Conservation (phyloP, 2,329 filamentous ascomycete genomes). For the Ophiocordyceps australis region DNA sequence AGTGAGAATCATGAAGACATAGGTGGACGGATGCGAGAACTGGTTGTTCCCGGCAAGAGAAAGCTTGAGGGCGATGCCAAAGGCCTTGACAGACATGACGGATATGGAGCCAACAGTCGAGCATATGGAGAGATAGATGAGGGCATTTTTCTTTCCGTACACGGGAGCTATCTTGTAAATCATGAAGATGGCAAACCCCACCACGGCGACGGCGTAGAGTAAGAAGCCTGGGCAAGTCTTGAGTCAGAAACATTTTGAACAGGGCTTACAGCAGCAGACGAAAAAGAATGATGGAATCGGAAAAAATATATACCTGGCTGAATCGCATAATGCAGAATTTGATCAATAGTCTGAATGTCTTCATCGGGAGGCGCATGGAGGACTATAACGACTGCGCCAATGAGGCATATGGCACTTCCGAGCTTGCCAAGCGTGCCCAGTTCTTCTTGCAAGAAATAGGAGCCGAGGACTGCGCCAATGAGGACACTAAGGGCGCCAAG, state of each 20-base stretch:
- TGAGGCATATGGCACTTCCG: constrained; percentile 87
- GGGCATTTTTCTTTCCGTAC: constrained; percentile 86
- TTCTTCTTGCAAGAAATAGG: constrained; percentile 84
- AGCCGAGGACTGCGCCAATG: constrained; percentile 85
- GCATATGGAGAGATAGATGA: constrained; percentile 95
- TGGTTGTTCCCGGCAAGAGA: constrained; percentile 89
- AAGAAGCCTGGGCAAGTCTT: constrained; percentile 53
- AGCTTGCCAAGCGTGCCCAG: constrained; percentile 83
- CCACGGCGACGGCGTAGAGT: constrained; percentile 64
- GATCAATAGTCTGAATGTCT: constrained; percentile 77
- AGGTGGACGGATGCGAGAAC: constrained; percentile 86
- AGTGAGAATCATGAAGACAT: constrained; percentile 91
- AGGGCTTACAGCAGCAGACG: constrained; percentile 45
- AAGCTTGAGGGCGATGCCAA: constrained; percentile 92
- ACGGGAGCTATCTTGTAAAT: constrained; percentile 85
- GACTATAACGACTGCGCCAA: constrained; percentile 93
- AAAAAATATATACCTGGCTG: constrained; percentile 51
- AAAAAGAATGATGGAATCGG: neutral
- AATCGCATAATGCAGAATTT: constrained; percentile 80
- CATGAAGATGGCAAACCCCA: constrained; percentile 77
- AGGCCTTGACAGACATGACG: constrained; percentile 98
- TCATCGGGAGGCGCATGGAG: constrained; percentile 91
- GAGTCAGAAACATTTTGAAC: constrained; percentile 26
- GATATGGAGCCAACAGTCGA: constrained; percentile 93
- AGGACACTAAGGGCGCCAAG: constrained; percentile 85